These are phyloP conservation scores for Geotrichum ghanense DNA, from an alignment of 805 yeast genomes.

Conservation along the genomic window DNA sequence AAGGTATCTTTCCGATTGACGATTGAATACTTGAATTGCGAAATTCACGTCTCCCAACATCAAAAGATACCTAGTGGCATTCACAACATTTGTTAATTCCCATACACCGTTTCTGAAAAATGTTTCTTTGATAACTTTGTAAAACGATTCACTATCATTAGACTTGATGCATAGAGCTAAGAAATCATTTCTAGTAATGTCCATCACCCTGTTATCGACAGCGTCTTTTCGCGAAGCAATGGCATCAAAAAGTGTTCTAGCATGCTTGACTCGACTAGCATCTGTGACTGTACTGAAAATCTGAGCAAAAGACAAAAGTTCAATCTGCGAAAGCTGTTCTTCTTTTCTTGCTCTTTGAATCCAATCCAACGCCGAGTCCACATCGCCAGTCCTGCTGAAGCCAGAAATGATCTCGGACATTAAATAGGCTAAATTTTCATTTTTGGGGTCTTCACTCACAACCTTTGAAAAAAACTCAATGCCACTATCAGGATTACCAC, in stretches of 20 bases:
- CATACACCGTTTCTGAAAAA: slow-evolving; percentile 18
- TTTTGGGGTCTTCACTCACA: slow-evolving; percentile 6
- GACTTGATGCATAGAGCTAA: slow-evolving; percentile 14
- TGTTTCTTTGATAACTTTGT: slow-evolving; percentile 22
- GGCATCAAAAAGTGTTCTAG: slow-evolving; percentile 19
- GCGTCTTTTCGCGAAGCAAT: slow-evolving; percentile 13
- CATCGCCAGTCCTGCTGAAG: slow-evolving; percentile 15
- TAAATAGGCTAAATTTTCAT: slow-evolving; percentile 7
- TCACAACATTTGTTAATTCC: slow-evolving; percentile 21
- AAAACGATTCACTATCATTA: slow-evolving; percentile 12
- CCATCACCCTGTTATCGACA: slow-evolving; percentile 3
- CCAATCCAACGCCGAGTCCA: slow-evolving; percentile 22
- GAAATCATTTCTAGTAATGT: slow-evolving; percentile 18
- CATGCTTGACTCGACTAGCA: slow-evolving; percentile 15
- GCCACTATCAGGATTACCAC: slow-evolving; percentile 17
- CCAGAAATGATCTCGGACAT: slow-evolving; percentile 16
- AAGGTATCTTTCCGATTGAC: slow-evolving; percentile 15
- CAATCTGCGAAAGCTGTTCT: slow-evolving; percentile 6
- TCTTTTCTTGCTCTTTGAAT: slow-evolving; percentile 15
- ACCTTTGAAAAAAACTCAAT: slow-evolving; percentile 18
- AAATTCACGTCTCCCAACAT: slow-evolving; percentile 12
- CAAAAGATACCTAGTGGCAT: slow-evolving; percentile 11
- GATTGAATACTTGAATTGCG: slow-evolving; percentile 20
- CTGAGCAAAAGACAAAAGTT: slow-evolving; percentile 10
- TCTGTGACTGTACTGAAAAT: slow-evolving; percentile 16